phyloP scores from a whole-genome alignment of 2,329 filamentous ascomycete species.

The Aphanocladium album region DNA sequence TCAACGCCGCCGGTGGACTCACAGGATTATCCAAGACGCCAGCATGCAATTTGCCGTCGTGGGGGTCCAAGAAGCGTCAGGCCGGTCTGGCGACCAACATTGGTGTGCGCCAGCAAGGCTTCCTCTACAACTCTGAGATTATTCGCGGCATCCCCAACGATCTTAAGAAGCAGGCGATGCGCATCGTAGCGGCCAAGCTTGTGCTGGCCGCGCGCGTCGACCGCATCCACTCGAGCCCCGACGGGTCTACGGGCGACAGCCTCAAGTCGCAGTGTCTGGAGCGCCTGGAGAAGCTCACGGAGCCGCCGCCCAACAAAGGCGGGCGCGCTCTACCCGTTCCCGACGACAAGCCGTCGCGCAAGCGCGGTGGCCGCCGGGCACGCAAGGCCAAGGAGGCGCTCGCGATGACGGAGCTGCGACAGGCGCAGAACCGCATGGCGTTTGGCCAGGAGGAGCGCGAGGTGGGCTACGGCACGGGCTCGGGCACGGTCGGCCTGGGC shows the following conservation, averaged over 20 bases:
- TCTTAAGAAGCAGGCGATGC: conserved; percentile 87
- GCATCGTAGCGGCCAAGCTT: conserved; percentile 89
- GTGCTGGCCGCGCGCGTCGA: conserved; percentile 91
- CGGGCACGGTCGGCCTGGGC: conserved; percentile 80
- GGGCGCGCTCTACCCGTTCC: conserved; percentile 81
- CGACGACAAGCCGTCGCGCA: conserved; percentile 90
- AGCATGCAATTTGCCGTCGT: conserved; percentile 83
- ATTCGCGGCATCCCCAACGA: conserved; percentile 81
- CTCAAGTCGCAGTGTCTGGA: conserved; percentile 79
- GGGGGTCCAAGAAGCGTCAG: conserved; percentile 83
- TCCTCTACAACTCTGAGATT: conserved; percentile 85
- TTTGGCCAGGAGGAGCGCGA: conserved; percentile 96
- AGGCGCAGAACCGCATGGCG: conserved; percentile 91
- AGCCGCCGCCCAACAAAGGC: conserved; percentile 85
- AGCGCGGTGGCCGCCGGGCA: conserved; percentile 84
- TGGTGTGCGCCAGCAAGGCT: conserved; percentile 85
- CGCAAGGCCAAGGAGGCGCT: conserved; percentile 94
- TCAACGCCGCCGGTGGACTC: conserved; percentile 87
- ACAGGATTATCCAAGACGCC: conserved; percentile 87
- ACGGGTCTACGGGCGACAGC: conserved; percentile 77
- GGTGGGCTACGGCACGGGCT: conserved; percentile 82
- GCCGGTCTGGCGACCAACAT: conserved; percentile 89
- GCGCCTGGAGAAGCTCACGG: conserved; percentile 85
- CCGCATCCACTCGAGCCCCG: conserved; percentile 71
- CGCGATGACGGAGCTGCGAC: conserved; percentile 93